Conservation (phyloP, 73 alveolate genomes). For the Stentor roeselii region DNA sequence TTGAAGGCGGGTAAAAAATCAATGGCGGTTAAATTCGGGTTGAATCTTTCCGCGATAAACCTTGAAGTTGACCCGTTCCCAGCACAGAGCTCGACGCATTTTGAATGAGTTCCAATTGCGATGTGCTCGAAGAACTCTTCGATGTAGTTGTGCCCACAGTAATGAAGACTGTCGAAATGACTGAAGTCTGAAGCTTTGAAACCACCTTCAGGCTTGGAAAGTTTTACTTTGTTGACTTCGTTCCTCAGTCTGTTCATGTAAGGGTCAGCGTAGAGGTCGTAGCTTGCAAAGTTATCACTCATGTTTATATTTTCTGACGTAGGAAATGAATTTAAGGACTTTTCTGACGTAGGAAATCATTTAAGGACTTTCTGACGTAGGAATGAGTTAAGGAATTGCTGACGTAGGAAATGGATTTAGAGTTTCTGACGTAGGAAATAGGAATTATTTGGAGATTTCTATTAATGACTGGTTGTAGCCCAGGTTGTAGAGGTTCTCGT, state of each 20-base stretch:
- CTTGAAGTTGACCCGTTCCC: not conserved
- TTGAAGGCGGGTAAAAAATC: not conserved
- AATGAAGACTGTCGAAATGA: conserved; percentile 2
- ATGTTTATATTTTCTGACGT: not conserved
- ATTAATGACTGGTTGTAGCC: not conserved
- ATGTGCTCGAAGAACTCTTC: not conserved
- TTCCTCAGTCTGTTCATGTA: not conserved
- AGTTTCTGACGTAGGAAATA: too few relatives aligned
- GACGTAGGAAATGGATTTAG: too few relatives aligned
- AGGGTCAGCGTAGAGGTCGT: conserved; percentile 2
- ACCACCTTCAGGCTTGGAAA: not conserved
- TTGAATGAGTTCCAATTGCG: not conserved
- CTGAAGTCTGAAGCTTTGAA: not conserved
- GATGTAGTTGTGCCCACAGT: not conserved
- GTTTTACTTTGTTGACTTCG: not conserved
- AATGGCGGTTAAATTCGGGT: not conserved
- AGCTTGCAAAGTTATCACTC: not conserved
- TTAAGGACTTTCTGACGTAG: too few relatives aligned
- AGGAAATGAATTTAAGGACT: too few relatives aligned
- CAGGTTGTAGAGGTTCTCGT: not conserved
- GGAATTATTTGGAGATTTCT: too few relatives aligned
- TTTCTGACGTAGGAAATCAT: too few relatives aligned
- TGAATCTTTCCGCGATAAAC: not conserved
- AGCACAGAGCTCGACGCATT: not conserved
- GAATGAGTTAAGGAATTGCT: too few relatives aligned